A percentile compares a stretch with the other conserved stretches of the same genome.
These are phyloP conservation scores for Phialophora verrucosa DNA, from an alignment of 2,329 filamentous ascomycete genomes.

Conservation along the genomic window DNA sequence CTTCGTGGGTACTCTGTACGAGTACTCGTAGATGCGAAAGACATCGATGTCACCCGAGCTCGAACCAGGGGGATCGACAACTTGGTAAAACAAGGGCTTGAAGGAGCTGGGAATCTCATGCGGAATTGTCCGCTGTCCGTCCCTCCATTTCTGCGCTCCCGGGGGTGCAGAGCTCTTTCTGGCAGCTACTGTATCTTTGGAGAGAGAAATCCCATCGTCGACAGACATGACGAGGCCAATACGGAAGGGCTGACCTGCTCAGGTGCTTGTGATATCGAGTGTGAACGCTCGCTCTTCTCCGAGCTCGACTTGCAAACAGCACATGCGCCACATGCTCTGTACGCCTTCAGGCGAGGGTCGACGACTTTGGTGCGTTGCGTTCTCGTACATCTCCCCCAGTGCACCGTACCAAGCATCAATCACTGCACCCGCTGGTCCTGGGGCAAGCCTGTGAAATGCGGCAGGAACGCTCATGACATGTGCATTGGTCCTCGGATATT, in stretches of 20 bases:
- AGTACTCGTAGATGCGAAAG: background rate
- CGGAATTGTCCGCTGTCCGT: background rate
- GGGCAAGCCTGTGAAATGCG: conserved; percentile 54
- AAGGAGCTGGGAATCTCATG: background rate
- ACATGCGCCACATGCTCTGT: too few species aligned
- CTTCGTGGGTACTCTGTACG: too few species aligned
- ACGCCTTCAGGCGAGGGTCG: background rate
- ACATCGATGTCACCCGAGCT: background rate
- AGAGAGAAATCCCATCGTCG: too few species aligned
- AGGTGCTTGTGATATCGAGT: too few species aligned
- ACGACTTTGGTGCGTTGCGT: background rate
- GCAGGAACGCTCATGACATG: conserved; percentile 56
- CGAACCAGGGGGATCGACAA: background rate
- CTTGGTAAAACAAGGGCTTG: background rate
- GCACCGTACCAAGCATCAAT: conserved; percentile 54
- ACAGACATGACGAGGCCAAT: too few species aligned
- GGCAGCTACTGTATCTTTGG: too few species aligned
- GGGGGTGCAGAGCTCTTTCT: too few species aligned
- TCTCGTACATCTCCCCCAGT: conserved; percentile 46
- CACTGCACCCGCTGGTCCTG: conserved; percentile 48
- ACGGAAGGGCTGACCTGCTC: too few species aligned
- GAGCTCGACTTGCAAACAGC: too few species aligned
- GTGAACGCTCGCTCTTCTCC: too few species aligned
- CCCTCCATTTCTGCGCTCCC: background rate
- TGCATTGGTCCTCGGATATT: conserved; percentile 66